These are phyloP conservation scores for Paecilomyces formosus DNA, from an alignment of 2,329 filamentous ascomycete species.

Conservation along the genomic window DNA sequence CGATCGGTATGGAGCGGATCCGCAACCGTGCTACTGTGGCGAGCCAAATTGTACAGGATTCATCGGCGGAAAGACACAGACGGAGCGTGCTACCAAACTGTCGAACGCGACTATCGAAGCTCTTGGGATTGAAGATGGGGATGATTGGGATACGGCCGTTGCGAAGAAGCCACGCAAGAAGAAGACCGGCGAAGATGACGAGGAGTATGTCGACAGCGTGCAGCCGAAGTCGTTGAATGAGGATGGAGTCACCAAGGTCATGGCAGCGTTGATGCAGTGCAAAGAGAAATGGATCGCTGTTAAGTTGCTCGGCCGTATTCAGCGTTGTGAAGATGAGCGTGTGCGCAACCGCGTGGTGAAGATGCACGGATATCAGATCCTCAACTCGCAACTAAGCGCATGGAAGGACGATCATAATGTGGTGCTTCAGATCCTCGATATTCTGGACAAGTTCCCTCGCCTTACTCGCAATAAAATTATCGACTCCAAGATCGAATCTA, in stretches of 20 bases:
- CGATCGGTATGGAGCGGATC: conserved; percentile 92
- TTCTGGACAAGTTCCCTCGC: conserved; percentile 80
- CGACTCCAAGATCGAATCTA: conserved; percentile 87
- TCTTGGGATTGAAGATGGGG: conserved; percentile 85
- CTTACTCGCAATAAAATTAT: conserved; percentile 95
- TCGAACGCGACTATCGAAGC: conserved; percentile 87
- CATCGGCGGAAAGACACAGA: conserved; percentile 96
- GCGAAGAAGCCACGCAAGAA: conserved; percentile 89
- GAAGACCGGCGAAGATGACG: conserved; percentile 83
- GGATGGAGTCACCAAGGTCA: conserved; percentile 82
- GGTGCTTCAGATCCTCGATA: conserved; percentile 78
- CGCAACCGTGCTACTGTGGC: conserved; percentile 92
- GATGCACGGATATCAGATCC: conserved; percentile 94
- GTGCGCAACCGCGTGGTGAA: conserved; percentile 83
- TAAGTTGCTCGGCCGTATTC: conserved; percentile 84
- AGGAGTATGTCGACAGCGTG: conserved; percentile 89
- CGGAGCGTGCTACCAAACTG: conserved; percentile 86
- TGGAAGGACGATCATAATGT: conserved; percentile 90
- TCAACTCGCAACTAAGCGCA: conserved; percentile 76
- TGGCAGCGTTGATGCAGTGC: conserved; percentile 94
- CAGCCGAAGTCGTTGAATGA: conserved; percentile 73
- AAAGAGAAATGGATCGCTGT: conserved; percentile 99
- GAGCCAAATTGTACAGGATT: conserved; percentile 93
- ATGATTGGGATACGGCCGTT: conserved; percentile 85
- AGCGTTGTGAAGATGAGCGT: conserved; percentile 76